A percentile compares a stretch with the other conserved stretches of the same genome.
Evolutionary conservation across 1,139 yeast genomes (phyloP).

Genomic region (Neolecta irregularis): DNA sequence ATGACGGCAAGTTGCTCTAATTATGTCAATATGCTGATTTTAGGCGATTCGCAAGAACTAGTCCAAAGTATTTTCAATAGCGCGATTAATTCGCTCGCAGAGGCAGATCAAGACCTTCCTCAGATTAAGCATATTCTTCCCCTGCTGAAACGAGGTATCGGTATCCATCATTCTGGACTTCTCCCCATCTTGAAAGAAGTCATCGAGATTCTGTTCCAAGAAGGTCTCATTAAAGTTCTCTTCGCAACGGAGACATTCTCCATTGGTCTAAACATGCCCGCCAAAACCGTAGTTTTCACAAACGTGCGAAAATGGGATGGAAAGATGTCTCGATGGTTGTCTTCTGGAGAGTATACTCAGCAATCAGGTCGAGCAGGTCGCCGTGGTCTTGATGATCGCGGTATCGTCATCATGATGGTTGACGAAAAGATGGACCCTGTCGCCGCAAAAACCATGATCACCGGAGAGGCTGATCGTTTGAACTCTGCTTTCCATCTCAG

Average conservation of each 20-base stretch:
- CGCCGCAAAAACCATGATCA: slow-evolving; percentile 97
- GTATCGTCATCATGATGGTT: slow-evolving; percentile 97
- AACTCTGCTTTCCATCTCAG: slow-evolving; percentile 96
- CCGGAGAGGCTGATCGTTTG: slow-evolving; percentile 91
- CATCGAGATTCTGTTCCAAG: slow-evolving; percentile 91
- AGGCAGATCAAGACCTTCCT: slow-evolving; percentile 79
- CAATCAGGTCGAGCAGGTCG: slow-evolving; percentile 95
- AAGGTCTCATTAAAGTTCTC: slow-evolving; percentile 81
- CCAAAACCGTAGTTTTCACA: slow-evolving; percentile 94
- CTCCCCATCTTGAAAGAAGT: slow-evolving; percentile 92
- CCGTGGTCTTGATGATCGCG: slow-evolving; percentile 97
- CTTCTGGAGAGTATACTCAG: slow-evolving; percentile 98
- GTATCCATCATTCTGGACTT: slow-evolving; percentile 94
- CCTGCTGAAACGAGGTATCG: slow-evolving; percentile 81
- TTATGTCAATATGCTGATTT: slow-evolving; percentile 20
- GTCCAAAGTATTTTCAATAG: slow-evolving; percentile 75
- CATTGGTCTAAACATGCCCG: slow-evolving; percentile 95
- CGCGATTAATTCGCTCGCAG: slow-evolving; percentile 76
- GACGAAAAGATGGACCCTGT: slow-evolving; percentile 99
- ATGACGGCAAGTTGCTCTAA: slow-evolving; percentile 28
- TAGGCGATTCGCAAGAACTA: slow-evolving; percentile 71
- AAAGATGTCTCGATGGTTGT: slow-evolving; percentile 90
- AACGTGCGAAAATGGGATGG: slow-evolving; percentile 98
- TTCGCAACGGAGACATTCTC: slow-evolving; percentile 98
- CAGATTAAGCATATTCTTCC: slow-evolving; percentile 88